Base-by-base conservation (phyloP, 805 yeast genomes). In the Ogataea sp. region DNA sequence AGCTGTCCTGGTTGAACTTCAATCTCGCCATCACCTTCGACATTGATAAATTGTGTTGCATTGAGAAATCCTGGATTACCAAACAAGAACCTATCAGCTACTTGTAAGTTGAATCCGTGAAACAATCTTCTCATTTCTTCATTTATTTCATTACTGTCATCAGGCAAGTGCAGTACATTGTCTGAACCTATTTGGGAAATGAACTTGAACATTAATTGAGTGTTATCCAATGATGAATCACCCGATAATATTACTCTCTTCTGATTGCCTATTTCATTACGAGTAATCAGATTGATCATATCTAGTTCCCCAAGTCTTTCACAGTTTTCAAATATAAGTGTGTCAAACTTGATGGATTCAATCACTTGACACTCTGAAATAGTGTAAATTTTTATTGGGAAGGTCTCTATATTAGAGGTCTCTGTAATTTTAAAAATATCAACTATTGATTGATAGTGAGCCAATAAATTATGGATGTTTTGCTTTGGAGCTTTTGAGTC, bases 171-270 rank as follows among this genome's bases (percentile, higher is more conserved):
- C 11, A 23, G 7, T 8, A 11, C 11, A 23, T 11, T 23, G 7
- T 23, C 11, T 23, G 7, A 7, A 23, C 26, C 11, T 23, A 23
- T 11, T 23, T 23, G 26, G 11, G 26, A 11, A 8, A 23, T 8
- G 11, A 23, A 8, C 11, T 23, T 23, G 7, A 11, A 8, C 26
- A 23, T 23, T 11, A 23, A 8, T 7, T 11, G 10, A 1, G 15
- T 15, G 6, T 6, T 20, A n/a, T 35, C 16, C 15, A 36, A 18
- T 11, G 13, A 18, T 8, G 46, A 38, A 34, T 67, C 70, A 7
- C 73, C 73, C n/a, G 60, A 23, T 20, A 68, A 20, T 0, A 59
- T 47, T 1, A 64, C 38, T 21, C 68, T 51, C 25, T 52, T 52
- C 2, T 57, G 34, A 11, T 17, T 14, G 0, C 36, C 20, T 2